Base-by-base conservation (phyloP, 1,139 yeast genomes). In the Groenewaldozyma auringiensis region DNA sequence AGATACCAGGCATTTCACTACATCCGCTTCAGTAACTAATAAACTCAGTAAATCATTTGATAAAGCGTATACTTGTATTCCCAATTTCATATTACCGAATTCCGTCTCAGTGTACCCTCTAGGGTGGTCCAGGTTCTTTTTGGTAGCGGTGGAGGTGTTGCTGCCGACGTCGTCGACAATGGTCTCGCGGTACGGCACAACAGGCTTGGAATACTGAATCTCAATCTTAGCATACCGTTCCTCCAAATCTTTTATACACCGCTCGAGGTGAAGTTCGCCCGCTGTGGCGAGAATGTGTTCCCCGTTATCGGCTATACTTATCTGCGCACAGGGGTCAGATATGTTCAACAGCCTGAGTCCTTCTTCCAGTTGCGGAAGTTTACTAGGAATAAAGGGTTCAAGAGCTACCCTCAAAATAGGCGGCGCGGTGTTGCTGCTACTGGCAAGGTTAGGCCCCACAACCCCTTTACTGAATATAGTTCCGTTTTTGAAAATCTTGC, bases 401-500 rank as follows among this genome's bases (percentile, higher is more conserved):
- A 94, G 73, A 0, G 98, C 97, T 34, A 92, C 95, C 55, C 88
- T 79, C 60, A 94, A 85, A 61, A 94, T 89, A 1, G 98, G 98
- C 37, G 89, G 78, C 51, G 87, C 68, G 59, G 81, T 71, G 64
- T 78, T 50, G 65, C 78, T 64, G 60, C 82, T 60, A 69, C 94
- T 76, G 49, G 92, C 83, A 62, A 94, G 62, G 70, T 81, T 78
- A 50, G 87, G 70, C 64, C 94, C 79, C 41, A 71, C 56, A 35
- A 71, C 53, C 47, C 47, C 40, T 3, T 74, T 66, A 51, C 72
- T 55, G 16, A 84, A 72, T 40, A 92, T 64, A 0, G 98, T 88
- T 42, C 95, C 98, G 60, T 82, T 86, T 63, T 94, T 94, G 53
- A 92, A 67, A 25, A 92, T 76, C 44, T 78, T 78, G 9, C 85